Evolutionary conservation across 441 rosid genomes (phyloP), one percentile per base, ranked within the genome.

Genomic region (Erodium moschatum): DNA sequence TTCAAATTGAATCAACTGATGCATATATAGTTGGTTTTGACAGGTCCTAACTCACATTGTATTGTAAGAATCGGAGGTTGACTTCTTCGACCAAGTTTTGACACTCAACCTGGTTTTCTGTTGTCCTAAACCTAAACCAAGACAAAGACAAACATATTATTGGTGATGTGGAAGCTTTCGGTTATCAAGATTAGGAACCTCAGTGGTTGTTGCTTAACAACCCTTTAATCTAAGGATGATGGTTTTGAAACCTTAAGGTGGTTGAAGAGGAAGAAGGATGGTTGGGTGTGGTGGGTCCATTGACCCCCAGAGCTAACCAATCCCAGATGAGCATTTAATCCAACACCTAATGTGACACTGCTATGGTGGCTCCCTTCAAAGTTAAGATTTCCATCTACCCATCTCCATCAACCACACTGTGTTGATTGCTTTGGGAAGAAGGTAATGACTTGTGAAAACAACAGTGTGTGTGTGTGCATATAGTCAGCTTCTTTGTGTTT

Each of bases 311-410:
- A 12, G 15, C 4, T 48, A 48, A 48, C 56, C 56, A 48, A 48
- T n/a, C 56, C 15, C 56, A 48, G 52, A 11, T 12, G 16, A 15
- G 58, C 58, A 50, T 50, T 50, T 13, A 50, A 50, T n/a, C 58
- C 5, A 50, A 13, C 58, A 50, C 58, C 58, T 50, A 50, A 50
- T 50, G 18, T n/a, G 11, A 6, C 12, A 40, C 46, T 40, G 58
- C 19, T 50, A 2, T 52, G 60, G 60, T 52, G 60, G 60, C 60
- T 52, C 60, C 60, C 60, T 52, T 52, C 60, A 52, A 52, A 52
- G 20, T 52, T 52, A 52, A 52, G 60, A 15, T 52, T 52, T 52
- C 60, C 50, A 52, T 52, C 60, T 52, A 52, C 60, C 60, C 20
- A 52, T 44, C 50, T 50, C 58, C 58, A 52, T 52, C 60, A 35